Evolutionary conservation across 2,329 filamentous ascomycete genomes (phyloP).

Genomic region (Ophiocordyceps unilateralis): DNA sequence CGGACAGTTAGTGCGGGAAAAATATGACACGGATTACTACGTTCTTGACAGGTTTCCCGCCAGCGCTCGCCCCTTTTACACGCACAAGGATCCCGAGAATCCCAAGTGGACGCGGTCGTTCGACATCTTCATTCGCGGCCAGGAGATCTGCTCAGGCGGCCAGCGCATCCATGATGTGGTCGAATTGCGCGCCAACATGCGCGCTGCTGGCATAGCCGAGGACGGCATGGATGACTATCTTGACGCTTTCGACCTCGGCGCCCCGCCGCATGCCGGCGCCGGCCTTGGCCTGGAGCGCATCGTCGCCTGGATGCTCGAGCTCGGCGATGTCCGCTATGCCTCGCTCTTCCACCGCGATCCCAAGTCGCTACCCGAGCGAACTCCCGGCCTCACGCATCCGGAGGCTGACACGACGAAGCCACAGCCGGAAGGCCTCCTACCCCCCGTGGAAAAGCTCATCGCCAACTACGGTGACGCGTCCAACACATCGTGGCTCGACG

Average conservation of each 20-base stretch:
- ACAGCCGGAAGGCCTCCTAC: conserved; percentile 36
- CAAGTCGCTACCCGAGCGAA: conserved; percentile 59
- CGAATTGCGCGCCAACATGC: conserved; percentile 64
- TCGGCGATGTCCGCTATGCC: conserved; percentile 79
- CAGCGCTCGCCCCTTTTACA: conserved; percentile 76
- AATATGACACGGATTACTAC: conserved; percentile 81
- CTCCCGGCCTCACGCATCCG: conserved; percentile 58
- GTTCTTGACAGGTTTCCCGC: conserved; percentile 85
- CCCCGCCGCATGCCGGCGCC: conserved; percentile 76
- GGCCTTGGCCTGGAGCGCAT: conserved; percentile 83
- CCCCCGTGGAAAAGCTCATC: conserved; percentile 70
- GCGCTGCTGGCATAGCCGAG: conserved; percentile 55
- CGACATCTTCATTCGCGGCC: conserved; percentile 84
- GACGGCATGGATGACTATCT: conserved; percentile 83
- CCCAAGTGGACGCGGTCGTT: conserved; percentile 73
- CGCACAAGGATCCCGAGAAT: conserved; percentile 65
- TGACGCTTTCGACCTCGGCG: conserved; percentile 72
- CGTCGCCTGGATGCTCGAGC: conserved; percentile 66
- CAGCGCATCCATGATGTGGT: conserved; percentile 77
- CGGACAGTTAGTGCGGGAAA: conserved; percentile 69
- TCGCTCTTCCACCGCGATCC: conserved; percentile 80
- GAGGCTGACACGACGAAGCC: conserved; percentile 58
- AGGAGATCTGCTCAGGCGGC: conserved; percentile 82
- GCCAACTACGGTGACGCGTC: conserved; percentile 91
- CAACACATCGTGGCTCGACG: conserved; percentile 86